Conservation (phyloP, 2,329 filamentous ascomycete genomes). For the Apiospora koreana region DNA sequence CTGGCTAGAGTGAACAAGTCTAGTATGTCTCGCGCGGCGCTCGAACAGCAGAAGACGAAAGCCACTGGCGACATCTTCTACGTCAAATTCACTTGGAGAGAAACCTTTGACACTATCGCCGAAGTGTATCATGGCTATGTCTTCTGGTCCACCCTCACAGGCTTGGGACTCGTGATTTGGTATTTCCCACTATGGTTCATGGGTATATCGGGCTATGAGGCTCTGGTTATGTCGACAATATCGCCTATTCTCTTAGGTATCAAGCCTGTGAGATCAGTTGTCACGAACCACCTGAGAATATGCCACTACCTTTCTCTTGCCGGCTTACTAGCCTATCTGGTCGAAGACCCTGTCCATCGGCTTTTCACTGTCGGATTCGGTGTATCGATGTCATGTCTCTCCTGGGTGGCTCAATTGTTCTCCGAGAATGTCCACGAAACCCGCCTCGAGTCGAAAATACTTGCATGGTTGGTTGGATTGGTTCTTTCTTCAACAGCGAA, state of each 20-base stretch:
- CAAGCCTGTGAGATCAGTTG: slow-evolving; percentile 65
- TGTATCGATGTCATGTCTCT: slow-evolving; percentile 76
- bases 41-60: slow-evolving; percentile 80
- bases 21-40: slow-evolving; percentile 48
- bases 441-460: slow-evolving; percentile 78
- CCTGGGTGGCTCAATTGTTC: slow-evolving; percentile 81
- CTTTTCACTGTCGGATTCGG: slow-evolving; percentile 82
- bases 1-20: slow-evolving; percentile 43
- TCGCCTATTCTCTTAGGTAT: slow-evolving; percentile 80
- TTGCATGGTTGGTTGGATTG: slow-evolving; percentile 80
- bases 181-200: slow-evolving; percentile 99
- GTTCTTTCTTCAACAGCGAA: slow-evolving; percentile 86
- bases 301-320: slow-evolving; percentile 76
- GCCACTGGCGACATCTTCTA: slow-evolving; percentile 70
- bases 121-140: slow-evolving; percentile 94
- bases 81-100: slow-evolving; percentile 70
- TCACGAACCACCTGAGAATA: slow-evolving; percentile 67
- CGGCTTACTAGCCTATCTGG: slow-evolving; percentile 78
- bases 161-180: slow-evolving; percentile 87
- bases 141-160: slow-evolving; percentile 94
- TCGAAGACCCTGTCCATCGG: slow-evolving; percentile 71
- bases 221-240: slow-evolving; percentile 79
- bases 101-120: slow-evolving; percentile 77
- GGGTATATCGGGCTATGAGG: slow-evolving; percentile 97
- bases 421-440: slow-evolving; percentile 73